Base-by-base conservation (phyloP, 371 early-diverging fungal species). In the Actinomortierella ambigua region DNA sequence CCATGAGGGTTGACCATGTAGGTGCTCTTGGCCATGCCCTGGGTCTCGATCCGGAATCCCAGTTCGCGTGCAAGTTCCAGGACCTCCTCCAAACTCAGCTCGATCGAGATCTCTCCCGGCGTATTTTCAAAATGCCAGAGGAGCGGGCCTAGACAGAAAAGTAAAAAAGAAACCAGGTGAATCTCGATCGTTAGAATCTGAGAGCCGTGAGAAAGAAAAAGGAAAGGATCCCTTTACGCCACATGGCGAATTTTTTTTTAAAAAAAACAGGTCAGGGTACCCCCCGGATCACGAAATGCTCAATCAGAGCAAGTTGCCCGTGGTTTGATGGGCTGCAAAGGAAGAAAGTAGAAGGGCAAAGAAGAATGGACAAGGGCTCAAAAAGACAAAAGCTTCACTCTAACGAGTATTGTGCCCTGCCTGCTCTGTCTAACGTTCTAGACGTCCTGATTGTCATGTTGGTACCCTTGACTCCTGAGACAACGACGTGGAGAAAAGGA, bases 121-220 rank as follows among this genome's bases (percentile, higher is more conserved):
- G 86, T 83, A 51, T 93, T 93, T 69, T 96, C 96, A 77, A 90
- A 95, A 68, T 97, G 96, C 82, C 95, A 97, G 9, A 96, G 81
- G 55, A 97, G 79, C 2, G 98, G 97, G 4, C 98, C 96, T 84
- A 53, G 4, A 49, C 49, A 61, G 23, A 15, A 17, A 8, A 2
- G 20, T 22, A 6, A 34, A 53, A 29, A 24, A 26, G 44, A 7
- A 14, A 20, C 14, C 41, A 28, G 11, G 51, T 39, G 42, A n/a
- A 64, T 24, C 13, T 4, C 3, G 22, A 17, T n/a, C 17, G 20
- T n/a, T 15, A 15, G 22, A 20, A 46, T 46, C 4, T 15, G 22
- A 20, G 48, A 20, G 48, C 11, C 22, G 22, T 48, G 22, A 22
- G 18, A 18, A 8, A 22, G 11, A 22, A 20, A 34, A 28, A 56